These are phyloP conservation scores for Imleria badia DNA, from an alignment of 768 basidiomycete species.

Conservation along the genomic window DNA sequence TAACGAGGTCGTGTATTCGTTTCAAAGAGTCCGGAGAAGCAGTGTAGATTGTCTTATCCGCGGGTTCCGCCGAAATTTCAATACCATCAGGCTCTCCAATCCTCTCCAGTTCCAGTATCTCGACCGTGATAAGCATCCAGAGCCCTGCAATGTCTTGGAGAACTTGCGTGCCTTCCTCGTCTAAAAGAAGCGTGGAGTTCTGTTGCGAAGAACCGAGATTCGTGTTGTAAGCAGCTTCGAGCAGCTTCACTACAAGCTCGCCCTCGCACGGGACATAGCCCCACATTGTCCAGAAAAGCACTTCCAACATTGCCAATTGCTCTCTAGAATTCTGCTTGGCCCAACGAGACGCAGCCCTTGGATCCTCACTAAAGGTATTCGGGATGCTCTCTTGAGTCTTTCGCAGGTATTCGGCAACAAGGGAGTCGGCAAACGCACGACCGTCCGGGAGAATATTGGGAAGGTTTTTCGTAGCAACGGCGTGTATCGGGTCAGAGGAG, in stretches of 20 bases:
- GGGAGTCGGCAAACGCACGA: constrained; percentile 53
- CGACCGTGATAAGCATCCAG: constrained; percentile 79
- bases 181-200: constrained; percentile 63
- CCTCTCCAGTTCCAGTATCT: constrained; percentile 77
- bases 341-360: constrained; percentile 60
- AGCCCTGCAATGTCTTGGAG: constrained; percentile 66
- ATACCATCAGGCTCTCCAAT: constrained; percentile 52
- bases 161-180: constrained; percentile 69
- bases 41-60: constrained; percentile 52
- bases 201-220: constrained; percentile 64
- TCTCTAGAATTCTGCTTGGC: constrained; percentile 74
- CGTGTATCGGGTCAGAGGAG: constrained; percentile 50
- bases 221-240: constrained; percentile 62
- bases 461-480: constrained; percentile 53
- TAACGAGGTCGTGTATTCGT: constrained; percentile 67
- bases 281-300: constrained; percentile 90
- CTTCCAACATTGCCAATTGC: constrained; percentile 79
- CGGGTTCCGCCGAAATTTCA: constrained; percentile 52
- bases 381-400: constrained; percentile 54
- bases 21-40: constrained; percentile 62
- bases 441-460: constrained; percentile 65
- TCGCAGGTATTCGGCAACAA: constrained; percentile 58
- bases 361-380: constrained; percentile 45
- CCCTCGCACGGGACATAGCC: constrained; percentile 66
- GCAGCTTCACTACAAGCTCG: constrained; percentile 58